Conservation (phyloP, 73 alveolate species). For the Paramecium sonneborni region DNA sequence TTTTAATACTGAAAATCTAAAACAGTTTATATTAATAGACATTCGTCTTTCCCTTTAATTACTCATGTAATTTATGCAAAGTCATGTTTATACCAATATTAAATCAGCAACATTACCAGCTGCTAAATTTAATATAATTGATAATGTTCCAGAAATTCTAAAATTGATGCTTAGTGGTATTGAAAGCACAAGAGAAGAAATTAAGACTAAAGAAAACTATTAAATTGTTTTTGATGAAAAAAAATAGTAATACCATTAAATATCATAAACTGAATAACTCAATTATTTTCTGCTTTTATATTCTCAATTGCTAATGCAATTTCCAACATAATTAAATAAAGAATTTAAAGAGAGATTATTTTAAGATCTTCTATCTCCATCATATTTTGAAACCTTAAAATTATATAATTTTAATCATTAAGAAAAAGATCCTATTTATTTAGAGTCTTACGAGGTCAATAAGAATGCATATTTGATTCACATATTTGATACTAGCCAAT, state of each 20-base stretch:
- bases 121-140: background rate
- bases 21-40: background rate
- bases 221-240: background rate
- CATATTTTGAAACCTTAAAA: background rate
- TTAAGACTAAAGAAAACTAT: background rate
- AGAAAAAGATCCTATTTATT: background rate
- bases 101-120: background rate
- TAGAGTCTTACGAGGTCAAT: constrained; percentile 10
- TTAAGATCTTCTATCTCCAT: background rate
- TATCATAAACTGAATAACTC: background rate
- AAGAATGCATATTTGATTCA: constrained; percentile 13
- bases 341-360: background rate
- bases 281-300: background rate
- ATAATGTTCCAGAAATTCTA: background rate
- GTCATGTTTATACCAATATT: background rate
- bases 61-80: background rate
- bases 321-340: background rate
- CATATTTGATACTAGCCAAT: background rate
- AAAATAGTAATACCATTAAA: background rate
- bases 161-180: background rate
- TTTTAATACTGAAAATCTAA: background rate
- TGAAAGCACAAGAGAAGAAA: background rate
- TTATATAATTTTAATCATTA: background rate
- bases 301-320: background rate
- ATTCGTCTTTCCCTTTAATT: background rate